Percentiles rank a stretch among this genome's conserved stretches.
Evolutionary conservation across 202 grass and related monocot genomes (phyloP).

Genomic region (Schoenoplectus tabernaemontani): DNA sequence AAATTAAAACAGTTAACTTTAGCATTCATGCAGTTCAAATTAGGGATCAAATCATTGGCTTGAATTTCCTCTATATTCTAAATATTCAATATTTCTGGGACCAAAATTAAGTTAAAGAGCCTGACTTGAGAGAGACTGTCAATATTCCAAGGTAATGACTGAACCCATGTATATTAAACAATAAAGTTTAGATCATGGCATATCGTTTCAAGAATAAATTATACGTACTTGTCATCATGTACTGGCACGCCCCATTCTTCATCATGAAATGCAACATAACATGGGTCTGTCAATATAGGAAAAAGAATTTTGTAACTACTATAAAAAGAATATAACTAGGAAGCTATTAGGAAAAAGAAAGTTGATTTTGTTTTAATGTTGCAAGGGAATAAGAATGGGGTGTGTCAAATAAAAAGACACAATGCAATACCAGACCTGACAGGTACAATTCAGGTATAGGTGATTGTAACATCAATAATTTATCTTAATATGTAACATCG

Average conservation of each 20-base stretch:
- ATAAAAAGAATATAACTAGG: neutral
- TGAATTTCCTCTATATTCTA: neutral
- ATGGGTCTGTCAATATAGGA: slow-evolving; percentile 46
- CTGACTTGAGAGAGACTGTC: neutral
- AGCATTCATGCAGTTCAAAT: neutral
- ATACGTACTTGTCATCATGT: slow-evolving; percentile 93
- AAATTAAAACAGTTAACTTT: neutral
- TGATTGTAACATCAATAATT: no score
- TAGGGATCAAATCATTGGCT: neutral
- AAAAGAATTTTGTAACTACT: neutral
- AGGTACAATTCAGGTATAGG: neutral
- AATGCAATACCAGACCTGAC: neutral
- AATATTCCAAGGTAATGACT: neutral
- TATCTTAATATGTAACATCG: no score
- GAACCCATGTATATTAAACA: neutral
- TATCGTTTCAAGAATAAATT: neutral
- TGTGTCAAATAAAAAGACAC: neutral
- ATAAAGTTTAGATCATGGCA: neutral
- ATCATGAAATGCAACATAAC: slow-evolving; percentile 87
- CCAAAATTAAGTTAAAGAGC: neutral
- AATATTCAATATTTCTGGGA: neutral
- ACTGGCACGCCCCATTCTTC: slow-evolving; percentile 94
- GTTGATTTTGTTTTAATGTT: neutral
- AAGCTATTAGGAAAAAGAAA: neutral
- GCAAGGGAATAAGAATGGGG: neutral